Conservation (phyloP, 192 early-diverging fungal genomes). For the Irineochytrium annulatum region DNA sequence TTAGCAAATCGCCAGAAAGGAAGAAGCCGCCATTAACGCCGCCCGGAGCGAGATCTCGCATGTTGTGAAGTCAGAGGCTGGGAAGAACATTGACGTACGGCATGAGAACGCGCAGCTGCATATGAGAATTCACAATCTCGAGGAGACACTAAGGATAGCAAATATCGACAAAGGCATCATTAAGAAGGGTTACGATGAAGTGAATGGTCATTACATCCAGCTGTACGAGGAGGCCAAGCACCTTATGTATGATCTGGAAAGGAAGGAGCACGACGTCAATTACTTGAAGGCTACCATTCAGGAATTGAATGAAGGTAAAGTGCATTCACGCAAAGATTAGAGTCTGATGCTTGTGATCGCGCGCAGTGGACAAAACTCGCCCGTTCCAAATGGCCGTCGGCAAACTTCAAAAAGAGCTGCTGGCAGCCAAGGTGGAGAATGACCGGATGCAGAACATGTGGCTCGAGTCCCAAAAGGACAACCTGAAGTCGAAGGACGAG, state of each 20-base stretch:
- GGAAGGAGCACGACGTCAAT: slow-evolving; percentile 53
- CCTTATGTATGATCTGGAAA: slow-evolving; percentile 39
- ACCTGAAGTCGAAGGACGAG: slow-evolving; percentile 28
- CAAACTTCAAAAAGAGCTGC: slow-evolving; percentile 38
- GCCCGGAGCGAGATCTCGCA: slow-evolving; percentile 19
- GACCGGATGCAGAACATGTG: slow-evolving; percentile 46
- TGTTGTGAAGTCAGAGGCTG: slow-evolving; percentile 23
- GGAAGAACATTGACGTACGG: slow-evolving; percentile 37
- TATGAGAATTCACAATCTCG: slow-evolving; percentile 15
- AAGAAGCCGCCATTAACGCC: slow-evolving; percentile 29
- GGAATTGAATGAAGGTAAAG: slow-evolving; percentile 30
- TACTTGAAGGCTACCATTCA: slow-evolving; percentile 33
- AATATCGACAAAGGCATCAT: slow-evolving; percentile 16
- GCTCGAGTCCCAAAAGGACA: slow-evolving; percentile 43
- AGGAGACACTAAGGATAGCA: slow-evolving; percentile 16
- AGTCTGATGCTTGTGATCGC: slow-evolving; percentile 12
- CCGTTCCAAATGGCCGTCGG: slow-evolving; percentile 29
- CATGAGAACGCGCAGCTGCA: slow-evolving; percentile 38
- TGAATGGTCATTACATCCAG: slow-evolving; percentile 35
- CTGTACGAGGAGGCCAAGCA: slow-evolving; percentile 44
- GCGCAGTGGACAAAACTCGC: slow-evolving; percentile 28
- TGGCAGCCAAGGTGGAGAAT: slow-evolving; percentile 30
- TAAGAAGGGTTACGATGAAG: slow-evolving; percentile 14
- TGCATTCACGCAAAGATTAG: neutral
- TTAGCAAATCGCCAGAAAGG: slow-evolving; percentile 26